Conservation (phyloP, 768 basidiomycete species). For the Termitomyces sp. region DNA sequence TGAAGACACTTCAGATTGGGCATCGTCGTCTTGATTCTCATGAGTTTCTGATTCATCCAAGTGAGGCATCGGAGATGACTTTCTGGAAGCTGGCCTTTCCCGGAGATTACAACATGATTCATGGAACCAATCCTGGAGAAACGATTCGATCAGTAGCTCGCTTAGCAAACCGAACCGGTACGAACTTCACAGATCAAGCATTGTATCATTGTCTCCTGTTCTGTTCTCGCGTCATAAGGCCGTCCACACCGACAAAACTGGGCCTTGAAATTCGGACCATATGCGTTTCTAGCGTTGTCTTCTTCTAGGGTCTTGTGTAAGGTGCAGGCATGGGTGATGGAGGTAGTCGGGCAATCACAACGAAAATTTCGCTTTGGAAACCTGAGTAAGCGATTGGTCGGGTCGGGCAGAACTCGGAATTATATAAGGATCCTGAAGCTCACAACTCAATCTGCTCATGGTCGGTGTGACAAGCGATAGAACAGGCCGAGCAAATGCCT, state of each 20-base stretch:
- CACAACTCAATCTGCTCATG: slow-evolving; percentile 82
- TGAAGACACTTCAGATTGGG: slow-evolving; percentile 54
- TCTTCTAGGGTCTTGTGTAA: slow-evolving; percentile 50
- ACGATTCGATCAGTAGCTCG: slow-evolving; percentile 7
- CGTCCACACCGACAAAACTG: slow-evolving; percentile 72
- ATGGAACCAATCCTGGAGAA: slow-evolving; percentile 81
- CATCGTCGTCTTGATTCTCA: slow-evolving; percentile 35
- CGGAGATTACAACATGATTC: slow-evolving; percentile 84
- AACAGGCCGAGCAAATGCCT: slow-evolving; percentile 80
- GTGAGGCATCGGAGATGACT: slow-evolving; percentile 26
- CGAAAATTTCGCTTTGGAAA: slow-evolving; percentile 82
- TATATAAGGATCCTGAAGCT: slow-evolving; percentile 10
- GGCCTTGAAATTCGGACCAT: slow-evolving; percentile 69
- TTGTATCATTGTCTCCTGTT: slow-evolving; percentile 85
- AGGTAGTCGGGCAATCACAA: slow-evolving; percentile 77
- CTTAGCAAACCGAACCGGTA: slow-evolving; percentile 11
- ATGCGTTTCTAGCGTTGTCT: slow-evolving; percentile 54
- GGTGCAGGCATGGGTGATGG: slow-evolving; percentile 56
- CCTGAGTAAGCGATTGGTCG: slow-evolving; percentile 18
- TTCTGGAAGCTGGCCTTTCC: slow-evolving; percentile 50
- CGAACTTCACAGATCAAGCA: slow-evolving; percentile 80
- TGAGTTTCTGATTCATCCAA: slow-evolving; percentile 13
- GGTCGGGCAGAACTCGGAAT: slow-evolving; percentile 6
- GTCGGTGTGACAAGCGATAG: slow-evolving; percentile 80
- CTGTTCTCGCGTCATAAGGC: slow-evolving; percentile 65